Base-by-base conservation (phyloP, 2,329 filamentous ascomycete genomes). In the Aureobasidium sp. region DNA sequence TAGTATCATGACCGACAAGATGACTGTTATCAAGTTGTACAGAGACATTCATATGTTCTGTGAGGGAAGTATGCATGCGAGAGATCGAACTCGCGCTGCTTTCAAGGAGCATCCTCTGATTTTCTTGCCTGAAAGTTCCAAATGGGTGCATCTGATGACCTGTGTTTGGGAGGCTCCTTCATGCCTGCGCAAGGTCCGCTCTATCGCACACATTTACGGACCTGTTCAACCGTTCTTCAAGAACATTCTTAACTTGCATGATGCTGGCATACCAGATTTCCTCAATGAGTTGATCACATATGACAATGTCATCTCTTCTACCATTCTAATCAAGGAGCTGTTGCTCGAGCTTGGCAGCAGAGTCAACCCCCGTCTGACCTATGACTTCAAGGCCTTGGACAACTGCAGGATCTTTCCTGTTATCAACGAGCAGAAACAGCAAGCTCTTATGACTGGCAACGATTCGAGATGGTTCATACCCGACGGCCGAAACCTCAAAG, bases 101-200 rank as follows among this genome's bases (percentile, higher is more conserved):
- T 53, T 61, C 58, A 53, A 29, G n/a, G 21, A 41, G 8, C 11
- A 13, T 21, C 42, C 37, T n/a, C 16, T 51, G 21, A 9, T 61
- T 16, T 61, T n/a, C 14, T 10, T 51, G 3, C 58, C 36, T 29
- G 44, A 42, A 14, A 41, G 25, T 10, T 34, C 13, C 13, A 42
- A 29, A 25, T 61, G 59, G 59, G 10, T 34, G 2, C 8, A 34
- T 8, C 29, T 61, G n/a, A 30, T 13, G 2, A 29, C 5, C 3
- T 61, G 59, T 29, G 42, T 55, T 11, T 61, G 59, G 59, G 49
- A 55, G 2, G 59, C 59, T 5, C 59, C 59, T 21, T 32, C 4
- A 2, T 61, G 49, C 21, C 27, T 61, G 21, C 27, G 8, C 6
- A 45, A 13, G 1, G 25, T 61, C 3, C 16, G 6, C 6, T 34